Evolutionary conservation across 2,329 filamentous ascomycete genomes (phyloP).

Genomic region (Beauveria bassiana): DNA sequence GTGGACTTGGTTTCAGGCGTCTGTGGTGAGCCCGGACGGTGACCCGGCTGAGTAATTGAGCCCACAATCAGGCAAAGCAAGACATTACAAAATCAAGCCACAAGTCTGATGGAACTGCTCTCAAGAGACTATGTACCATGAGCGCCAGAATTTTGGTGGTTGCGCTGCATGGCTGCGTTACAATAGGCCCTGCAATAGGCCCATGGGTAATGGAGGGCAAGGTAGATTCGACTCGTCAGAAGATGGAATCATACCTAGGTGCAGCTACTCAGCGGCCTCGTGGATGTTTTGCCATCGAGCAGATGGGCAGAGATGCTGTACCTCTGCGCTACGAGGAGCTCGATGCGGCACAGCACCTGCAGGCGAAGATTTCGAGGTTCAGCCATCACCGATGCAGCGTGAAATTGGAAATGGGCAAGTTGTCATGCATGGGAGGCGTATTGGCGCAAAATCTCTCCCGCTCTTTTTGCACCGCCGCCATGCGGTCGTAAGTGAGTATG

Average conservation of each 20-base stretch:
- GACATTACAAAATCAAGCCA: not conserved
- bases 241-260: constrained; percentile 2
- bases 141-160: not conserved
- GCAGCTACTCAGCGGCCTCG: not conserved
- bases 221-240: constrained; percentile 7
- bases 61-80: not conserved
- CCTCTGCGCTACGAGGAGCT: not conserved
- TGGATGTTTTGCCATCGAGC: not conserved
- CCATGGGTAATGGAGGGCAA: not conserved
- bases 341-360: constrained; percentile 1
- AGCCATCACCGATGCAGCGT: not conserved
- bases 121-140: not conserved
- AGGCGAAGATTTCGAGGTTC: not conserved
- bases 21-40: not conserved
- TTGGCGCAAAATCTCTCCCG: not conserved
- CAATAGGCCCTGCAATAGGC: no score
- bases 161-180: no score
- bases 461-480: not conserved
- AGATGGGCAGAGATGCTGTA: not conserved
- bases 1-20: constrained; percentile 4
- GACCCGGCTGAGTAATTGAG: not conserved
- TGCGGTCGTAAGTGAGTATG: no score
- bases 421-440: not conserved
- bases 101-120: not conserved
- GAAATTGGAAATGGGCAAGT: not conserved